phyloP scores from a whole-genome alignment of 495 filamentous ascomycete species.

The Bacidia gigantensis region DNA sequence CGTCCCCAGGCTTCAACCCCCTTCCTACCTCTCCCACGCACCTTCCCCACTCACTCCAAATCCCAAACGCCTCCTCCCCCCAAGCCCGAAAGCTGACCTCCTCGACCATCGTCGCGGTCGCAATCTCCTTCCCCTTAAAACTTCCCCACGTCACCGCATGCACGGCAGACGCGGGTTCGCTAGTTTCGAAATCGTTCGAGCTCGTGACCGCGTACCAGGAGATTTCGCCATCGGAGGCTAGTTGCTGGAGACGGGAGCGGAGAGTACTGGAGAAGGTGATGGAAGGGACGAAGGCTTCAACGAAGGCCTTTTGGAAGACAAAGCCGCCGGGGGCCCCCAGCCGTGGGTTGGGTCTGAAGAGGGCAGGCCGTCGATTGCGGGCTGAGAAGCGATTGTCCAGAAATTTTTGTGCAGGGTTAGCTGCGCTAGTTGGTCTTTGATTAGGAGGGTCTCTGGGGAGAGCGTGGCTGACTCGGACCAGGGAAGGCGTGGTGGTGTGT shows the following conservation, averaged over 20 bases:
- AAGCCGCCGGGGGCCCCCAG: conserved; percentile 91
- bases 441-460: conserved; percentile 69
- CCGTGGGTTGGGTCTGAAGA: conserved; percentile 72
- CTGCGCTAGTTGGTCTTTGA: conserved; percentile 54
- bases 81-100: conserved; percentile 89
- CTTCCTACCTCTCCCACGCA: conserved; percentile 35
- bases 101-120: conserved; percentile 96
- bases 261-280: conserved; percentile 51
- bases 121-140: conserved; percentile 92
- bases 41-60: conserved; percentile 86
- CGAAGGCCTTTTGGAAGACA: conserved; percentile 96
- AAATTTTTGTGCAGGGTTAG: conserved; percentile 64
- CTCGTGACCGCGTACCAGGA: conserved; percentile 77
- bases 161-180: conserved; percentile 42
- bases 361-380: conserved; percentile 72
- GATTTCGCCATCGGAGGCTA: conserved; percentile 46
- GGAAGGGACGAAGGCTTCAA: conserved; percentile 78
- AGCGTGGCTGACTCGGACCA: conserved; percentile 78
- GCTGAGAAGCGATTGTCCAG: conserved; percentile 97
- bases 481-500: conserved; percentile 59
- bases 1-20: conserved; percentile 2
- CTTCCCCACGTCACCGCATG: conserved; percentile 97
- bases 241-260: conserved; percentile 41
- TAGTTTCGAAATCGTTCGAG: conserved; percentile 55
- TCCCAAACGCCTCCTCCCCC: conserved; percentile 90